Percentiles rank a stretch among this genome's conserved stretches.
These are phyloP conservation scores for Salmacisia buchloeana DNA, from an alignment of 1,284 basidiomycete genomes.

Conservation along the genomic window DNA sequence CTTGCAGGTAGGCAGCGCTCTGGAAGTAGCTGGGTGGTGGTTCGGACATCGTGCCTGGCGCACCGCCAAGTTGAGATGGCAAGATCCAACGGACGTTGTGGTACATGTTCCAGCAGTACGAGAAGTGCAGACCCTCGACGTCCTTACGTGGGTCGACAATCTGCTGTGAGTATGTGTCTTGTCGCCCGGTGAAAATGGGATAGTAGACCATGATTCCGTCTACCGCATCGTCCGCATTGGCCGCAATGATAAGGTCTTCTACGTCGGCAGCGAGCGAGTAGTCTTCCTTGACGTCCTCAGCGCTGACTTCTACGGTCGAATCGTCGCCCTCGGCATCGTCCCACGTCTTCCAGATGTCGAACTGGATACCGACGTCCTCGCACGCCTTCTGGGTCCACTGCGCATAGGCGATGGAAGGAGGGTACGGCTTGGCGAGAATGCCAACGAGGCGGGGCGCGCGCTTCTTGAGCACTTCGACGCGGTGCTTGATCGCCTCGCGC, in stretches of 20 bases:
- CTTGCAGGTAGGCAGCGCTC: neutral
- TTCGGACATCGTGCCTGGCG: conserved; percentile 45
- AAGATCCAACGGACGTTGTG: conserved; percentile 50
- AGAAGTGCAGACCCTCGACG: conserved; percentile 88
- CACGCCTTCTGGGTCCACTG: conserved; percentile 91
- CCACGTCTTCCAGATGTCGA: conserved; percentile 57
- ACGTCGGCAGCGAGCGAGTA: conserved; percentile 70
- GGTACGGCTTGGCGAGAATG: conserved; percentile 79
- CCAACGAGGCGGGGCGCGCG: conserved; percentile 72
- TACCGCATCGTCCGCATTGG: conserved; percentile 76
- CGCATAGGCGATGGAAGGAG: conserved; percentile 83
- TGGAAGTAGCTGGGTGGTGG: conserved; percentile 5
- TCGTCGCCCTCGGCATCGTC: conserved; percentile 22
- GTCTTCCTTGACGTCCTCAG: conserved; percentile 59
- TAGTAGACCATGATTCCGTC: conserved; percentile 87
- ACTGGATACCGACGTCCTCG: conserved; percentile 78
- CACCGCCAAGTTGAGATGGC: conserved; percentile 43
- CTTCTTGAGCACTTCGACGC: conserved; percentile 28
- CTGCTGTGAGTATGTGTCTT: conserved; percentile 95
- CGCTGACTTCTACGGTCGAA: conserved; percentile 19
- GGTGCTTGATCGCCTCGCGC: conserved; percentile 29
- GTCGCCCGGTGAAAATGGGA: conserved; percentile 52
- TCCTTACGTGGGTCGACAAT: conserved; percentile 92
- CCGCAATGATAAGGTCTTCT: conserved; percentile 49
- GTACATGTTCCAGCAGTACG: conserved; percentile 51